phyloP scores from a whole-genome alignment of 2,329 filamentous ascomycete genomes.

The Aspergillus ochraceus region DNA sequence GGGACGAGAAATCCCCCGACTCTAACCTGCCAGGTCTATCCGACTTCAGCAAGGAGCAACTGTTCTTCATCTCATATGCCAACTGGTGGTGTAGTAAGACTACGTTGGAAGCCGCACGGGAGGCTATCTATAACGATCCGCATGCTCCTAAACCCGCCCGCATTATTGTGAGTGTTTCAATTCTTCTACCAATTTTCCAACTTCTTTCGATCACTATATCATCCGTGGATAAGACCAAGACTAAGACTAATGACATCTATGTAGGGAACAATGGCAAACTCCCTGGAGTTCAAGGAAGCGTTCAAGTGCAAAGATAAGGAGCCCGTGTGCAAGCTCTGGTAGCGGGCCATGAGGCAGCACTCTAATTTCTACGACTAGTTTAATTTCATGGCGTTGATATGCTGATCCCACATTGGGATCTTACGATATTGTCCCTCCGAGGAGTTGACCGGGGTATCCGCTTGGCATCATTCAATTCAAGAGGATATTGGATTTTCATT shows the following conservation, averaged over 20 bases:
- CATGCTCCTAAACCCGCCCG: constrained; percentile 66
- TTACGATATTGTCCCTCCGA: background rate
- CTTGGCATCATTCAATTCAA: background rate
- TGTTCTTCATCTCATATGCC: constrained; percentile 67
- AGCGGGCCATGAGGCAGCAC: constrained; percentile 19
- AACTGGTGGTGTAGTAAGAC: constrained; percentile 69
- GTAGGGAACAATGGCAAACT: constrained; percentile 65
- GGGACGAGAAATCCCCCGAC: constrained; percentile 53
- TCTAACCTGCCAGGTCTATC: constrained; percentile 61
- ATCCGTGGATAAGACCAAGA: no score
- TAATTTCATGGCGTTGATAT: background rate
- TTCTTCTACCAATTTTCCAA: background rate
- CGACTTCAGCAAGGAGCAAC: constrained; percentile 64
- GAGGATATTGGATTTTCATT: background rate
- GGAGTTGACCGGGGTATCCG: background rate
- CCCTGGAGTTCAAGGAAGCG: constrained; percentile 64
- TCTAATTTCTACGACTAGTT: background rate
- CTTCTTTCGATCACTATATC: background rate
- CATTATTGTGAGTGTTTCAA: constrained; percentile 43
- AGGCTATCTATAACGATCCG: constrained; percentile 61
- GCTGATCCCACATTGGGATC: no score
- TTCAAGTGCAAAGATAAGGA: constrained; percentile 67
- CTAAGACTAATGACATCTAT: constrained; percentile 10
- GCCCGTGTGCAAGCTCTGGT: constrained; percentile 71
- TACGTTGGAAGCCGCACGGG: constrained; percentile 58